Conservation (phyloP, 2,329 filamentous ascomycete species). For the Albifimbria verrucaria region DNA sequence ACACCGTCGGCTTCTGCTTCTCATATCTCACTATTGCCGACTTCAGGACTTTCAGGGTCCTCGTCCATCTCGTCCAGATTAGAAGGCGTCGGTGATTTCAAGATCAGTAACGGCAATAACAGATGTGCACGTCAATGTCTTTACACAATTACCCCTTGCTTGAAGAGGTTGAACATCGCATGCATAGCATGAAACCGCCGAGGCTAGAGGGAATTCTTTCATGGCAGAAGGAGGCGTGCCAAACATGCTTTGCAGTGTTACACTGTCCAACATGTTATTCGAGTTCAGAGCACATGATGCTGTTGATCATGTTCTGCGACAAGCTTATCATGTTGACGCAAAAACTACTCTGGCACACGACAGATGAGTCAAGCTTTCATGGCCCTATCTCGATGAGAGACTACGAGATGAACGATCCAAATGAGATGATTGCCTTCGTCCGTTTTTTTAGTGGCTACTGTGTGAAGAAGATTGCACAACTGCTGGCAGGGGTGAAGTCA, state of each 20-base stretch:
- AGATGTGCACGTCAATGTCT: not conserved
- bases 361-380: not conserved
- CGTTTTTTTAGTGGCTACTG: not conserved
- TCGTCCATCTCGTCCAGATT: not conserved
- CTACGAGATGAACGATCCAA: not conserved
- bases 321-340: not conserved
- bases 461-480: not conserved
- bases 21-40: not conserved
- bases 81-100: too few species aligned
- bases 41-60: not conserved
- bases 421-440: not conserved
- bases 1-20: not conserved
- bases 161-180: not conserved
- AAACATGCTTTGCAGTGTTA: not conserved
- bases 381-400: not conserved
- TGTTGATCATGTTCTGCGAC: not conserved
- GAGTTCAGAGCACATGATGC: not conserved
- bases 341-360: not conserved
- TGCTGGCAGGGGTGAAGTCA: not conserved
- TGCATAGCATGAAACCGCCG: not conserved
- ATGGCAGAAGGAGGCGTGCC: not conserved
- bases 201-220: not conserved
- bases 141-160: not conserved
- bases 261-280: not conserved
- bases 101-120: too few species aligned